A percentile compares a stretch with the other conserved stretches of the same genome.
Evolutionary conservation across 768 basidiomycete species (phyloP).

Genomic region (Wakefieldia striispora): DNA sequence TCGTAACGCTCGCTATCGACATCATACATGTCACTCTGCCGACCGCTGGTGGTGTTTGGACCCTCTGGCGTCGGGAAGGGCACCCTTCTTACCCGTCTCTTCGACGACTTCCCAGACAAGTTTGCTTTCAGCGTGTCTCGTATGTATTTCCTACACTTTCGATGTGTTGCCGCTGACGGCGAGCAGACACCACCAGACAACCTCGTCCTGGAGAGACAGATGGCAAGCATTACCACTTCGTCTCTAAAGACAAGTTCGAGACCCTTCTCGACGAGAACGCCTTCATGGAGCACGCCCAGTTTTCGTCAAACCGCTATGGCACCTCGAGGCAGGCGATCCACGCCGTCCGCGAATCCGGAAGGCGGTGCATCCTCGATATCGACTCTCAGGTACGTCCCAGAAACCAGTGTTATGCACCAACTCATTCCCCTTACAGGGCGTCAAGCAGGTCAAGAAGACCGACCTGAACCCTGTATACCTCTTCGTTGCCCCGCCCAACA

Average conservation of each 20-base stretch:
- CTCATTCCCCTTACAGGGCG: slow-evolving; percentile 55
- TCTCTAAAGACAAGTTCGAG: slow-evolving; percentile 66
- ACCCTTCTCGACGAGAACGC: slow-evolving; percentile 64
- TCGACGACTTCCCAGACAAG: slow-evolving; percentile 73
- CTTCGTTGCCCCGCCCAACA: slow-evolving; percentile 87
- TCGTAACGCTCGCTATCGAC: not conserved
- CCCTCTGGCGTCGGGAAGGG: slow-evolving; percentile 95
- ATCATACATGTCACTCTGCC: slow-evolving; percentile 11
- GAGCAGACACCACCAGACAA: slow-evolving; percentile 83
- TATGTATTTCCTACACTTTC: slow-evolving; percentile 34
- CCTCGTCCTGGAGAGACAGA: slow-evolving; percentile 81
- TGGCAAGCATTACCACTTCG: slow-evolving; percentile 88
- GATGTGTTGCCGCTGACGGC: not conserved
- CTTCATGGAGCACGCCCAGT: slow-evolving; percentile 94
- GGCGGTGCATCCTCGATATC: slow-evolving; percentile 91
- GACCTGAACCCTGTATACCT: slow-evolving; percentile 81
- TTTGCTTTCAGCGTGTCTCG: slow-evolving; percentile 96
- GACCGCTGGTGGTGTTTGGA: slow-evolving; percentile 83
- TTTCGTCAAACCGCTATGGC: slow-evolving; percentile 92
- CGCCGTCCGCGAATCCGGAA: slow-evolving; percentile 62
- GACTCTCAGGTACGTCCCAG: slow-evolving; percentile 69
- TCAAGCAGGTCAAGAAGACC: slow-evolving; percentile 86
- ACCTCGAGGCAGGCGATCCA: slow-evolving; percentile 79
- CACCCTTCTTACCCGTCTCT: slow-evolving; percentile 80
- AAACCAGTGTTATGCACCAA: not conserved